phyloP scores from a whole-genome alignment of 2,329 filamentous ascomycete genomes.

The Lasiodiplodia citricola region DNA sequence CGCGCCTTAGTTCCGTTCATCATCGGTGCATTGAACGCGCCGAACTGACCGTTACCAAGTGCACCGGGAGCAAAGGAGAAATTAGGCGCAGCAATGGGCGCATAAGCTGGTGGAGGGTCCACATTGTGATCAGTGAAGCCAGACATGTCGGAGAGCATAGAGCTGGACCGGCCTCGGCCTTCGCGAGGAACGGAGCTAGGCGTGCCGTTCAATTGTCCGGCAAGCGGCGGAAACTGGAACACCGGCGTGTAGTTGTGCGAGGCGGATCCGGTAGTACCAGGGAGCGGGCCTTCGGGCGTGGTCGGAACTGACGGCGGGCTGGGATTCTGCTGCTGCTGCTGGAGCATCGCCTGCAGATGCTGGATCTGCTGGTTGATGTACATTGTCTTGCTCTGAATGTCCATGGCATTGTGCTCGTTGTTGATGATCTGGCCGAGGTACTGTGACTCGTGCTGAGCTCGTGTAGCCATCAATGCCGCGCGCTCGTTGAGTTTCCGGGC shows the following conservation, averaged over 20 bases:
- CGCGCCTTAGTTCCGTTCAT: conserved; percentile 31
- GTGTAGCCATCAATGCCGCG: conserved; percentile 42
- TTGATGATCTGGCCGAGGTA: conserved; percentile 46
- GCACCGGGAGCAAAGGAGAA: conserved; percentile 41
- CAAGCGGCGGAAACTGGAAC: conserved; percentile 44
- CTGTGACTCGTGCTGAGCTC: conserved; percentile 43
- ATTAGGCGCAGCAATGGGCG: conserved; percentile 38
- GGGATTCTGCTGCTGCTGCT: conserved; percentile 38
- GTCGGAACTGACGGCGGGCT: conserved; percentile 48
- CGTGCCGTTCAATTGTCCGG: conserved; percentile 36
- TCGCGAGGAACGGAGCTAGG: conserved; percentile 40
- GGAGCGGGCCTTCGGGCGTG: conserved; percentile 66
- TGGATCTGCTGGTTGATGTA: conserved; percentile 44
- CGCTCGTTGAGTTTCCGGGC: conserved; percentile 51
- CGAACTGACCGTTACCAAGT: conserved; percentile 34
- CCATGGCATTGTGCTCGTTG: conserved; percentile 45
- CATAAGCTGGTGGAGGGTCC: conserved; percentile 36
- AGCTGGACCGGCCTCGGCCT: conserved; percentile 56
- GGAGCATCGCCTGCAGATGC: conserved; percentile 48
- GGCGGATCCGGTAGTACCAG: conserved; percentile 51
- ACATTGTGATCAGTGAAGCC: conserved; percentile 56
- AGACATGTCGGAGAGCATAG: conserved; percentile 58
- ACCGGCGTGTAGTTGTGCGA: conserved; percentile 38
- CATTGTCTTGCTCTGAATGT: conserved; percentile 43
- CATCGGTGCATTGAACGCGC: conserved; percentile 18